Base-by-base conservation (phyloP, 805 yeast species). In the Starmerella potacharoeniae region DNA sequence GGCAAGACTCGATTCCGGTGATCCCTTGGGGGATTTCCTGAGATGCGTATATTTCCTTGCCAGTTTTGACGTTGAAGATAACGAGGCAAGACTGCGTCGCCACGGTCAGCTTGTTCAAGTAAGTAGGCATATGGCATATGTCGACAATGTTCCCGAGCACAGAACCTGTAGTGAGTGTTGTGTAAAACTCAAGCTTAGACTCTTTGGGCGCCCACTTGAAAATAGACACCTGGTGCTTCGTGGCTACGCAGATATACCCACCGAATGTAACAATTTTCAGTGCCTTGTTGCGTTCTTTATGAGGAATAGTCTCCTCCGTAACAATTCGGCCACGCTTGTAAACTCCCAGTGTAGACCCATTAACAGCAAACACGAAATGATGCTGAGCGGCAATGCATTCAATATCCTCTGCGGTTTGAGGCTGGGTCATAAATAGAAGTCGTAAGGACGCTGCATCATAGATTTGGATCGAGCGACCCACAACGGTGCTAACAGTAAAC, bases 401-500 rank as follows among this genome's bases (percentile, higher is more conserved):
- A 60, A 91, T 89, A 55, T 79, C 77, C 7, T 79, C 66, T 0
- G 83, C 77, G 0, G 96, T 84, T 67, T 86, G 91, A 22, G 77
- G 78, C 60, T 81, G 86, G 0, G 96, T 86, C 11, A 91, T 95
- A 69, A 93, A 91, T 28, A 91, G 72, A 59, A 91, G 73, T 62
- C 86, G 93, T 58, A 91, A 73, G 6, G 86, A 87, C 35, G 91
- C 81, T 13, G 64, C 96, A 71, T 93, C 98, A 65, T 86, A 93
- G 33, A 93, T 87, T 68, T 91, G 97, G 72, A 93, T 87, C 0
- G 91, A 77, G 52, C 81, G 76, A 3, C 97, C 97, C 28, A 93
- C 96, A 46, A 86, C 82, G 0, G 97, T 91, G 16, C 84, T 95
- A 41, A 88, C 80, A 64, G 90, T 85, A 64, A 85, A 90, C 0